Base-by-base conservation (phyloP, 129 eudicot genomes). In the Centrapalus pauciflorus region DNA sequence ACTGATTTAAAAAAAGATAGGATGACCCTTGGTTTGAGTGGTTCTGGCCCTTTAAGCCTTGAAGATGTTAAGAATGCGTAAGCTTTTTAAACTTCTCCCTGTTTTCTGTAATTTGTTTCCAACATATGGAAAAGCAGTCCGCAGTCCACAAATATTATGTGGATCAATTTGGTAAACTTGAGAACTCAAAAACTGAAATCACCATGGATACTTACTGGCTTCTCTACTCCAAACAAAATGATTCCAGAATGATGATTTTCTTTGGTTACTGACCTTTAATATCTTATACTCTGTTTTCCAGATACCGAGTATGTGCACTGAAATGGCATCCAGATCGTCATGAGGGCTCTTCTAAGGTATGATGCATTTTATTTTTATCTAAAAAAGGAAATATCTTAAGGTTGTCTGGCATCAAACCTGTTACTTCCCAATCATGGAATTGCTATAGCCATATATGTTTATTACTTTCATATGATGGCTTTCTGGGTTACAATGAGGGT, bases 301-400 rank as follows among this genome's bases (percentile, higher is more conserved):
- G 96, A 51, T 91, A 87, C 52, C 93, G 98, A 69, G 81, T 85
- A 49, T 87, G 94, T 67, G 96, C 98, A 0, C 71, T 91, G 55
- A 91, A 87, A 81, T 91, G 90, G 96, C 98, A 91, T 82, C 98
- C 98, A 14, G 98, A 91, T 73, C 98, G 98, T 51, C 98, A 87
- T 64, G 82, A 66, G 46, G 96, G 98, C 57, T 85, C 96, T 69
- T 87, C 90, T 58, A 91, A 91, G 93, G 98, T 87, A 74, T 13
- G 26, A 9, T 71, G 49, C 78, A 34, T 38, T 43, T 51, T 56
- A 10, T 10, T 68, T 54, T 12, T 17, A 48, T 45, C 14, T 27
- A 12, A 9, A 65, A 48, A 40, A 40, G 32, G 38, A 16, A 64
- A 40, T 1, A 24, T 62, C 24, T 40, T 62, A 24, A 3, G 51